Evolutionary conservation across 2,329 filamentous ascomycete species (phyloP).

Genomic region (Cladosporium sp.): DNA sequence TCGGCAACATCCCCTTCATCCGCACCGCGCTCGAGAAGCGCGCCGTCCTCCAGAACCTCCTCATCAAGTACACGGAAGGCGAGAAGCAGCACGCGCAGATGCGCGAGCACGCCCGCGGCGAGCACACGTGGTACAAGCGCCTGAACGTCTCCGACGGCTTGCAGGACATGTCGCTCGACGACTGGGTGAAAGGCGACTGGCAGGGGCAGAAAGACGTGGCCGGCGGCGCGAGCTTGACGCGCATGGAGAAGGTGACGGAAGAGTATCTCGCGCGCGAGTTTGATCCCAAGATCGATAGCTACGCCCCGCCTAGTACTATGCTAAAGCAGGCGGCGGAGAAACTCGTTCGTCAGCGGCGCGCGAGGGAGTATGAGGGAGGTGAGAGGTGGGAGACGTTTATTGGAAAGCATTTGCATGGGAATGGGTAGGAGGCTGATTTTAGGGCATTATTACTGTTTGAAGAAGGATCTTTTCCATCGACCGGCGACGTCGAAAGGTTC

Average conservation of each 20-base stretch:
- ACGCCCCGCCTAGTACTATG: conserved; percentile 42
- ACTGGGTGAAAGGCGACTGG: conserved; percentile 43
- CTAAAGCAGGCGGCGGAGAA: conserved; percentile 46
- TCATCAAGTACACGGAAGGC: conserved; percentile 51
- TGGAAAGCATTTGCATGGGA: conserved; percentile 17
- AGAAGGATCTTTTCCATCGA: too few relatives aligned
- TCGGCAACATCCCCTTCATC: conserved; percentile 38
- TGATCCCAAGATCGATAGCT: conserved; percentile 36
- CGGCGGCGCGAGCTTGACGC: conserved; percentile 34
- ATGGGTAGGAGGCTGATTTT: neutral
- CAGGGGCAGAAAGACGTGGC: conserved; percentile 26
- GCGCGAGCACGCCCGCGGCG: conserved; percentile 43
- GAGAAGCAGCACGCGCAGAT: conserved; percentile 46
- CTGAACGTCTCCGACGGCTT: conserved; percentile 45
- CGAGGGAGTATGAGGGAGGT: conserved; percentile 36
- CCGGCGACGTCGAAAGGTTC: too few relatives aligned
- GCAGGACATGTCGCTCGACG: conserved; percentile 43
- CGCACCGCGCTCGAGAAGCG: conserved; percentile 46
- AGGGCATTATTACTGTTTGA: too few relatives aligned
- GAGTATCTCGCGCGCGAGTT: conserved; percentile 39
- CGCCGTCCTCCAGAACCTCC: conserved; percentile 46
- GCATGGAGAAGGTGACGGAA: conserved; percentile 42
- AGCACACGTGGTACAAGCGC: conserved; percentile 49
- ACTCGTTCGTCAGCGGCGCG: conserved; percentile 42
- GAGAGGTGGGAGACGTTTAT: conserved; percentile 30